These are phyloP conservation scores for Ballota nigra DNA, from an alignment of 257 asterid species.

Conservation along the genomic window DNA sequence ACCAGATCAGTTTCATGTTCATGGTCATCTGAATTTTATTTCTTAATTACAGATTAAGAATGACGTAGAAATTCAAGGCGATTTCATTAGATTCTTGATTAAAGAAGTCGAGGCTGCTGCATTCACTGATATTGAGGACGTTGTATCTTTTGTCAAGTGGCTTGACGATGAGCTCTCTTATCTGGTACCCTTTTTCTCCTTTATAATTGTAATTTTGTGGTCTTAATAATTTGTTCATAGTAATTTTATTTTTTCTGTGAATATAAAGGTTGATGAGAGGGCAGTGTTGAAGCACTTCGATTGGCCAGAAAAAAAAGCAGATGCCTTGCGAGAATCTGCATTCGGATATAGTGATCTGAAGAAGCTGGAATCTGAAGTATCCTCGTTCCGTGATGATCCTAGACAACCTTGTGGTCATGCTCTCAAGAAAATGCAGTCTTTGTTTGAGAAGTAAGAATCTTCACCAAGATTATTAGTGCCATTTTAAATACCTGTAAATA, in stretches of 20 bases:
- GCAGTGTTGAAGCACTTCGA: conserved; percentile 84
- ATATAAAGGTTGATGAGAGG: conserved; percentile 70
- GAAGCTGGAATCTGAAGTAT: conserved; percentile 67
- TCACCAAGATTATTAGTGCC: neutral
- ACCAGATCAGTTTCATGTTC: neutral
- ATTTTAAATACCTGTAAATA: neutral
- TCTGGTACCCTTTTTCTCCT: conserved; percentile 38
- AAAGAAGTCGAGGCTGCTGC: conserved; percentile 74
- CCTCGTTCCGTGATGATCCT: conserved; percentile 53
- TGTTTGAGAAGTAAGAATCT: conserved; percentile 48
- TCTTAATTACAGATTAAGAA: conserved; percentile 60
- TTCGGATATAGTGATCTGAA: conserved; percentile 72
- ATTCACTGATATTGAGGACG: conserved; percentile 80
- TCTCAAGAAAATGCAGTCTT: conserved; percentile 69
- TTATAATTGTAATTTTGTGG: neutral
- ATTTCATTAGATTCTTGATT: conserved; percentile 66
- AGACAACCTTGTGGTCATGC: conserved; percentile 57
- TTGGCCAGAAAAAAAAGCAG: conserved; percentile 92
- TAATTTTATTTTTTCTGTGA: neutral
- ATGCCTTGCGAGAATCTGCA: conserved; percentile 87
- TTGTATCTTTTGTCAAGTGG: conserved; percentile 81
- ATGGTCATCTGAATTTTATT: conserved; percentile 9
- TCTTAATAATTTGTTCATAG: neutral
- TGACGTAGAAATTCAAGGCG: conserved; percentile 79
- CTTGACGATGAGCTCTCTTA: conserved; percentile 75